Evolutionary conservation across 441 rosid species (phyloP).

Genomic region (Pelargonium cotyledonis): DNA sequence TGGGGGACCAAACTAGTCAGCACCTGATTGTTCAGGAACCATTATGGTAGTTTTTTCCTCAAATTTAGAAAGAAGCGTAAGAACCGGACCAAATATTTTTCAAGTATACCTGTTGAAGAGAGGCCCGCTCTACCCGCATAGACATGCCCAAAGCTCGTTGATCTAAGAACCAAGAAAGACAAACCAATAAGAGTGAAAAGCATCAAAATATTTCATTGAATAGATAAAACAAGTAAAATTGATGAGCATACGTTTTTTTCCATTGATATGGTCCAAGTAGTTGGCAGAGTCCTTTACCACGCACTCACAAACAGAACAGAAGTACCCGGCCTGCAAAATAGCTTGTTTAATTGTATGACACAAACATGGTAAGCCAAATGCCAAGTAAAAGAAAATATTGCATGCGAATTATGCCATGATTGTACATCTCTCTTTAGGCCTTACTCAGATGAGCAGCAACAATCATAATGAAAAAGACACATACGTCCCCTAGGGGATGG

Average conservation of each 20-base stretch:
- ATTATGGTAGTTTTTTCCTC: too few species aligned
- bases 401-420: background rate
- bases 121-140: slow-evolving; percentile 92
- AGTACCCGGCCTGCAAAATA: slow-evolving; percentile 81
- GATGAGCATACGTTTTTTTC: slow-evolving; percentile 72
- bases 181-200: background rate
- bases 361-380: slow-evolving; percentile 6
- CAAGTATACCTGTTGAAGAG: slow-evolving; percentile 63
- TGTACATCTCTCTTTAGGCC: background rate
- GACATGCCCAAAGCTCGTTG: slow-evolving; percentile 99
- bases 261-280: slow-evolving; percentile 98
- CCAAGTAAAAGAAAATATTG: background rate
- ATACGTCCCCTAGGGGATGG: too few species aligned
- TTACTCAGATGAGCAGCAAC: background rate
- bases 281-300: slow-evolving; percentile 98
- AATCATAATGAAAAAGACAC: too few species aligned
- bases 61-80: too few species aligned
- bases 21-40: too few species aligned
- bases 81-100: background rate
- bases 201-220: background rate
- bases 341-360: slow-evolving; percentile 19
- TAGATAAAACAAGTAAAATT: background rate
- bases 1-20: too few species aligned
- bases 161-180: slow-evolving; percentile 40
- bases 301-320: slow-evolving; percentile 89